Conservation (phyloP, 2,329 filamentous ascomycete genomes). For the Chrysosporium queenslandicum region DNA sequence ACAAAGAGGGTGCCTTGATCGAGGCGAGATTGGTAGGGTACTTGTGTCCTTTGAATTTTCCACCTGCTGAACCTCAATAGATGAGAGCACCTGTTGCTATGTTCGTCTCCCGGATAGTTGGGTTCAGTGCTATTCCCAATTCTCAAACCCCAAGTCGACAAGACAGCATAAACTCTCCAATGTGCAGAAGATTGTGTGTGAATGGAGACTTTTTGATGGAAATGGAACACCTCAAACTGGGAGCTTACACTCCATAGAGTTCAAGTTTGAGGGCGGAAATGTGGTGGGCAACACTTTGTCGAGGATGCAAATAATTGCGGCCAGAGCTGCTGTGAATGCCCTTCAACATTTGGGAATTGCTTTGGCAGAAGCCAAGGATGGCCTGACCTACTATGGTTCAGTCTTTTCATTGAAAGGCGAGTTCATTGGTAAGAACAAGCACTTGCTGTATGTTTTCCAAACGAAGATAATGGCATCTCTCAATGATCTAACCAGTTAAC, state of each 20-base stretch:
- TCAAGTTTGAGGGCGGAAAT: background rate
- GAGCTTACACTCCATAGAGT: background rate
- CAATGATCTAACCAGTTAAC: background rate
- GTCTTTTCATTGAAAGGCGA: background rate
- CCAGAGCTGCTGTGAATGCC: background rate
- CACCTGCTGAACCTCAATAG: background rate
- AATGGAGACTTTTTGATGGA: background rate
- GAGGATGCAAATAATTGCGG: background rate
- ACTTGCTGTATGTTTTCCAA: conserved; percentile 1
- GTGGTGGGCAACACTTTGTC: background rate
- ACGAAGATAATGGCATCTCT: background rate
- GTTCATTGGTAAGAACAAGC: background rate
- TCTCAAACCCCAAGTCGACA: background rate
- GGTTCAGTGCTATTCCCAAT: conserved; percentile 1
- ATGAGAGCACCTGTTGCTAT: background rate
- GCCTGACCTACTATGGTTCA: background rate
- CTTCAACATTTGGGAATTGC: background rate
- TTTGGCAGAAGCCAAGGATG: background rate
- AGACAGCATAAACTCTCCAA: background rate
- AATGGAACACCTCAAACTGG: background rate
- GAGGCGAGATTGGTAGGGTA: background rate
- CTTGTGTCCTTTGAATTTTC: background rate
- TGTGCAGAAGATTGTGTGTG: background rate
- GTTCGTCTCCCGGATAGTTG: background rate
- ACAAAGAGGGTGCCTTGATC: background rate